Base-by-base conservation (phyloP, 768 basidiomycete genomes). In the Glaciozyma antarctica region DNA sequence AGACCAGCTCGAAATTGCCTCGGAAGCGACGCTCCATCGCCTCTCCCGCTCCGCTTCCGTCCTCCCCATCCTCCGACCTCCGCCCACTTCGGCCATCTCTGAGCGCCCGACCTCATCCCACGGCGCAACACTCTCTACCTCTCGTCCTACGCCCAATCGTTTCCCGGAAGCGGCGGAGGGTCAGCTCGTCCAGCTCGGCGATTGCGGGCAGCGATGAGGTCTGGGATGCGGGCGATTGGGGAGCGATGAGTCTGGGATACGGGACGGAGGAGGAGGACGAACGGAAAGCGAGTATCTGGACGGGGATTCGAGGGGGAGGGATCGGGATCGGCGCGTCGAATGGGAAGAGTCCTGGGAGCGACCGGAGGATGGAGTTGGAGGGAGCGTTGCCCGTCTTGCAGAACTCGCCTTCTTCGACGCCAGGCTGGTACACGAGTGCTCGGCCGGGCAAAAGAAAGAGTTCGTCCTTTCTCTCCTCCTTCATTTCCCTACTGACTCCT, bases 361-460 rank as follows among this genome's bases (percentile, higher is more conserved):
- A 58, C 5, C 44, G 55, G 9, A 55, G 62, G n/a, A 66, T 69
- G 62, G 68, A 69, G 0, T 9, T 61, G n/a, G 68, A 69, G 28
- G 5, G 58, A 3, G 17, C 47, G 24, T 45, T 17, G 24, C 21
- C 44, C 26, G 52, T 44, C 26, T 61, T 47, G 6, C 60, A 62
- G 24, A 63, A 58, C 24, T 45, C 47, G 10, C 71, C 61, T 9
- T 63, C 61, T 9, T 63, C 57, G 28, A 66, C 68, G 5, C 67
- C 71, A 2, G 70, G 65, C 5, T 63, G 68, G 49, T 44, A 64
- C 16, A 34, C 62, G 19, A 28, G 53, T 4, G 44, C 68, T 0
- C 30, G 72, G 3, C 72, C 70, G 0, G 66, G 70, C 15, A 73
- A 73, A 55, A 66, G 72, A 16, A 73, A 73, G 63, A 65, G 68